These are phyloP conservation scores for Trifolium subterraneum DNA, from an alignment of 306 rosid species.

Conservation along the genomic window DNA sequence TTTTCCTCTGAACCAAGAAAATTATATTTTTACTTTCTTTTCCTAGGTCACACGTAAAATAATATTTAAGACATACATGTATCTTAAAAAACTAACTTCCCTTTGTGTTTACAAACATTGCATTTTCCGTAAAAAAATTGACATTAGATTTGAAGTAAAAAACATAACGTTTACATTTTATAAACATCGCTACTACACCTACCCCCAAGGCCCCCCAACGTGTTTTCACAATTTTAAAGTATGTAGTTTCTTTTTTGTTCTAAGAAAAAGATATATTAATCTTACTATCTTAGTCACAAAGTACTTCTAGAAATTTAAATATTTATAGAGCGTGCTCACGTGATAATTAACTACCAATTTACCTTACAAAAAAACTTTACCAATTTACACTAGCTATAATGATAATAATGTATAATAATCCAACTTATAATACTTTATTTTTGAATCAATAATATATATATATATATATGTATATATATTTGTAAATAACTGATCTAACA, in stretches of 20 bases:
- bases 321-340: background rate
- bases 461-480: too few relatives aligned
- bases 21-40: background rate
- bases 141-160: background rate
- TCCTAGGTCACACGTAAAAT: background rate
- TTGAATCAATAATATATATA: too few relatives aligned
- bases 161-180: background rate
- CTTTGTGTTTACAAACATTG: too few relatives aligned
- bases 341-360: too few relatives aligned
- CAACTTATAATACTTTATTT: too few relatives aligned
- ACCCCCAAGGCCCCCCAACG: background rate
- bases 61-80: too few relatives aligned
- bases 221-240: background rate
- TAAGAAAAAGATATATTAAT: background rate
- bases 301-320: background rate
- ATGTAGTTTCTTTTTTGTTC: too few relatives aligned
- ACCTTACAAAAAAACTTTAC: too few relatives aligned
- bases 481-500: too few relatives aligned
- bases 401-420: too few relatives aligned
- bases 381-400: too few relatives aligned
- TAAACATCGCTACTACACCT: background rate
- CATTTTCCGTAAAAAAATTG: background rate
- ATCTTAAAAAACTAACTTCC: too few relatives aligned
- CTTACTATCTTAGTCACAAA: background rate
- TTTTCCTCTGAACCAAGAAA: background rate